phyloP scores from a whole-genome alignment of 495 filamentous ascomycete genomes.

The Thozetella sp. region DNA sequence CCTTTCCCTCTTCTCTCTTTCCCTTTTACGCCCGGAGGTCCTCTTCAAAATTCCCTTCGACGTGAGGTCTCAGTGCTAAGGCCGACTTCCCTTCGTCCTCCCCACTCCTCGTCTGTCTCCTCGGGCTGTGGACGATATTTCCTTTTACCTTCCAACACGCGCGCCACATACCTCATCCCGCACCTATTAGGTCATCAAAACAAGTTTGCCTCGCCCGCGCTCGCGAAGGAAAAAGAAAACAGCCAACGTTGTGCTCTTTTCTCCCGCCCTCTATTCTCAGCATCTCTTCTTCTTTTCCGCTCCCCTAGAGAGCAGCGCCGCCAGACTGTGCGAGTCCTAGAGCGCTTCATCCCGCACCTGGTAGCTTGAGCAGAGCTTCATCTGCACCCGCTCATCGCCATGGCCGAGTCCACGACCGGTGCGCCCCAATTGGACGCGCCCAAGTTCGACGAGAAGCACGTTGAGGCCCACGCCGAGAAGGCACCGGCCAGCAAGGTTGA shows the following conservation, averaged over 20 bases:
- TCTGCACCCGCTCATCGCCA: slow-evolving; percentile 32
- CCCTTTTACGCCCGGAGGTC: slow-evolving; percentile 34
- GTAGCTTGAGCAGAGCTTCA: slow-evolving; percentile 30
- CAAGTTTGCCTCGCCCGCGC: slow-evolving; percentile 21
- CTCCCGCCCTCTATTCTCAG: slow-evolving; percentile 2
- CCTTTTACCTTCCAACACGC: slow-evolving; percentile 14
- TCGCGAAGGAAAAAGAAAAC: no score
- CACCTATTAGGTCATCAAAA: slow-evolving; percentile 33
- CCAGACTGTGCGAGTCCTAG: background rate
- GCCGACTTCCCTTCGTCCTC: slow-evolving; percentile 11
- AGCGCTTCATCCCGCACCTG: background rate
- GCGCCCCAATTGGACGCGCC: slow-evolving; percentile 54
- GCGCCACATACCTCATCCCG: slow-evolving; percentile 15
- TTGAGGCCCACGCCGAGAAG: slow-evolving; percentile 22
- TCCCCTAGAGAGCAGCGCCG: background rate
- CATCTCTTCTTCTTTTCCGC: slow-evolving; percentile 8
- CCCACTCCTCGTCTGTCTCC: slow-evolving; percentile 5
- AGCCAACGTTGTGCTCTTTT: slow-evolving; percentile 9
- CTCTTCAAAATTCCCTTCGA: slow-evolving; percentile 37
- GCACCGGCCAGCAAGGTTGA: slow-evolving; percentile 32
- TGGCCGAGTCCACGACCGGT: slow-evolving; percentile 50
- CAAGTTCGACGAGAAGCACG: slow-evolving; percentile 57
- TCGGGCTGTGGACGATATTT: slow-evolving; percentile 16
- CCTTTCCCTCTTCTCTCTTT: slow-evolving; percentile 19
- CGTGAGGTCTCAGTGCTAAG: slow-evolving; percentile 30